Evolutionary conservation across 768 basidiomycete genomes (phyloP), one percentile per base, ranked within the genome.

Genomic region (Chalciporus pseudorubinellus): DNA sequence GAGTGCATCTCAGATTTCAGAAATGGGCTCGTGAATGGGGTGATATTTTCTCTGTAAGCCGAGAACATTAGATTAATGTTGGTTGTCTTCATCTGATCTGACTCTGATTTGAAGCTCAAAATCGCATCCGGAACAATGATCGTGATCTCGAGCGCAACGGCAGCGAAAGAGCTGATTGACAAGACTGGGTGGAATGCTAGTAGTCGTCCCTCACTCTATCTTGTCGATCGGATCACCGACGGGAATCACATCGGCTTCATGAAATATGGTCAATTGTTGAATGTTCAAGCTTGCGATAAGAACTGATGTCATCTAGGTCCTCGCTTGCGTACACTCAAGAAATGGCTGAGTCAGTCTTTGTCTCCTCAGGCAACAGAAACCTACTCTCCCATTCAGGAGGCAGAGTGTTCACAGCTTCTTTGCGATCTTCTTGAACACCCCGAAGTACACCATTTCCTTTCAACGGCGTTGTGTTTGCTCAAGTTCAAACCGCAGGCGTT

Each of bases 21-120:
- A 44, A 38, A 38, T 50, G 49, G 49, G 49, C 49, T n/a, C 49
- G 39, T 43, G 41, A 50, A 38, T 50, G 49, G 49, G 49, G 49
- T 8, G 49, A 50, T 21, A 14, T 50, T 11, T 50, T 50, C 49
- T 36, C 49, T 16, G 49, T 44, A 42, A 28, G 42, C 44, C 7
- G 24, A 26, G 14, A 7, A 20, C 11, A 3, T 40, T 21, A 16
- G 12, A 21, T n/a, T n/a, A 16, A 20, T 6, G 1, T 31, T 40
- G 28, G 5, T 28, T 21, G 7, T 36, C 14, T 39, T 39, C 6
- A 40, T 40, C 20, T 31, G 26, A 36, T 16, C n/a, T 36, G 1
- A 4, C 16, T 10, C n/a, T 36, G 29, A 36, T 36, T 28, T 11
- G 19, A 36, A 50, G 49, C 49, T 50, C 49, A 50, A 50, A 44